These are phyloP conservation scores for Fusarium sp. DNA, from an alignment of 2,329 filamentous ascomycete genomes.

Conservation along the genomic window DNA sequence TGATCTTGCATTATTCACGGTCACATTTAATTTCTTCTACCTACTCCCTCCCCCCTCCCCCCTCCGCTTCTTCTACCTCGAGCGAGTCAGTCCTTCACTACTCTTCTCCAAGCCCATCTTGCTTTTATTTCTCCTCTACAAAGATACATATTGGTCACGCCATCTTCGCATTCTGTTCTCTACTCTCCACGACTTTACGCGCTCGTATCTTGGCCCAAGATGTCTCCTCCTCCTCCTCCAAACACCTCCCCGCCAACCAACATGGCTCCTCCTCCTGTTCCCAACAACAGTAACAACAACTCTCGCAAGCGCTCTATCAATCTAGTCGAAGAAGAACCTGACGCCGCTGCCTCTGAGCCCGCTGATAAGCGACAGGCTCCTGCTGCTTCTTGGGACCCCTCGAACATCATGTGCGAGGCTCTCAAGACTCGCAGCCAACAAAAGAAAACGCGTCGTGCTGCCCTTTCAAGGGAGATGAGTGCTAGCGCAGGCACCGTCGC, in stretches of 20 bases:
- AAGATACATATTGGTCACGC: not conserved
- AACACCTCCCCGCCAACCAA: not conserved
- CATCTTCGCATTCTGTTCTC: not conserved
- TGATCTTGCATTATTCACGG: not conserved
- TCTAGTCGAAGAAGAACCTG: not conserved
- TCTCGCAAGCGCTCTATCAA: slow-evolving; percentile 2
- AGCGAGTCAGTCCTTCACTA: not conserved
- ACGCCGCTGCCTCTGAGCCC: not conserved
- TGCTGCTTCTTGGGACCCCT: not conserved
- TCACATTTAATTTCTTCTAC: not conserved
- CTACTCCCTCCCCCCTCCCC: too few species aligned
- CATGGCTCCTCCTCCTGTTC: not conserved
- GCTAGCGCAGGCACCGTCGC: not conserved
- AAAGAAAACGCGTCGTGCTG: not conserved
- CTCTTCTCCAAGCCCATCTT: not conserved
- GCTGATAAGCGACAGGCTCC: not conserved
- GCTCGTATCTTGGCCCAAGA: not conserved
- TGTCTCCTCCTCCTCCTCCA: not conserved
- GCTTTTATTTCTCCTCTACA: not conserved
- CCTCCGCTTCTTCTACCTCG: not conserved
- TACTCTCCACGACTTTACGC: not conserved
- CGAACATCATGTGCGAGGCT: not conserved
- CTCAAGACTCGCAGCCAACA: not conserved
- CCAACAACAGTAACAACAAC: not conserved
- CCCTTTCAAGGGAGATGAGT: not conserved